Percentiles rank a stretch among this genome's conserved stretches.
Evolutionary conservation across 257 asterid genomes (phyloP).

Genomic region (Datura wrightii): DNA sequence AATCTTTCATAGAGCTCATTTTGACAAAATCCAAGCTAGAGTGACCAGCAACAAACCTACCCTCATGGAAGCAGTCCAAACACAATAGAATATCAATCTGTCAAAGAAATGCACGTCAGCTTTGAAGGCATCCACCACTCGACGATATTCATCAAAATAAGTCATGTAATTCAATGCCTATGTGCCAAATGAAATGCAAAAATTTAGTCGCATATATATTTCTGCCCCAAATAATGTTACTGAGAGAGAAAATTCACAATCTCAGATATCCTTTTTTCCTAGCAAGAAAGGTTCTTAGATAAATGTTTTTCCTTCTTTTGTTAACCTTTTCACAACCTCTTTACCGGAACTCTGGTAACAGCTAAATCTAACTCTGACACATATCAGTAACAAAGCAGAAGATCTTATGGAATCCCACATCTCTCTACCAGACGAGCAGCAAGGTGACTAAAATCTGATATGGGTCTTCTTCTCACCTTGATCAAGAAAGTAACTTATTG

Average conservation of each 20-base stretch:
- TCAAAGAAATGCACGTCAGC: slow-evolving; percentile 43
- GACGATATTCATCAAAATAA: not conserved
- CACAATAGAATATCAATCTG: slow-evolving; percentile 85
- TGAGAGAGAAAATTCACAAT: not conserved
- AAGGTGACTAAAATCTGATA: not conserved
- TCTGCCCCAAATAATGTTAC: slow-evolving; percentile 14
- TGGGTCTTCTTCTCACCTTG: slow-evolving; percentile 10
- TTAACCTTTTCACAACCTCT: slow-evolving; percentile 1
- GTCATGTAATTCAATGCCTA: not conserved
- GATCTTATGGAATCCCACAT: not conserved
- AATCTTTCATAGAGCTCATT: slow-evolving; percentile 66
- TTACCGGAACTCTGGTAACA: not conserved
- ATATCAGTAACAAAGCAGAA: slow-evolving; percentile 5
- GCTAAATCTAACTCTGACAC: not conserved
- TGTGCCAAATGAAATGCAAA: not conserved
- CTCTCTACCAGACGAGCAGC: slow-evolving; percentile 1
- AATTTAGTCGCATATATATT: not conserved
- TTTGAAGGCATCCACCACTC: slow-evolving; percentile 31
- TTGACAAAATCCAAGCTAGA: slow-evolving; percentile 88
- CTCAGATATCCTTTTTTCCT: slow-evolving; percentile 22
- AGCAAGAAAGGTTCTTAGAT: slow-evolving; percentile 28
- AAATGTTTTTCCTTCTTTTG: slow-evolving; percentile 17
- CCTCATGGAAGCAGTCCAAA: slow-evolving; percentile 87
- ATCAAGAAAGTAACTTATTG: slow-evolving; percentile 9
- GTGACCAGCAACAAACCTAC: slow-evolving; percentile 87